Evolutionary conservation across 768 basidiomycete species (phyloP), one percentile per base, ranked within the genome.

Genomic region (Lentinus tigrinus): DNA sequence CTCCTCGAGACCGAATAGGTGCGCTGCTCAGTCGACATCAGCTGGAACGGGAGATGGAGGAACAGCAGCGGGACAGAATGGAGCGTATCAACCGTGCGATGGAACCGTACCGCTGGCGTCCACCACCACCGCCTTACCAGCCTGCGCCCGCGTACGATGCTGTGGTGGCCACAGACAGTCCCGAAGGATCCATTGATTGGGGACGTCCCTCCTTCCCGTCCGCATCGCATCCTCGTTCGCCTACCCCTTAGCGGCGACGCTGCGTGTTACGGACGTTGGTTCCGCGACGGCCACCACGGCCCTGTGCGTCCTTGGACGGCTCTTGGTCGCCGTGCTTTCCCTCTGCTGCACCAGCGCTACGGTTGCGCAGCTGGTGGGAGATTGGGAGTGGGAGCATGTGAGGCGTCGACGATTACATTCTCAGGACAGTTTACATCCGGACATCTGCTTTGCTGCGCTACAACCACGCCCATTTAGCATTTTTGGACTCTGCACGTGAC

Each of bases 41-140:
- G 31, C 72, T 85, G 8, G 77, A 84, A 52, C 70, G 73, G 37
- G 84, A 85, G 69, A 74, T 85, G 66, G 78, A 75, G 50, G 78
- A 81, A 63, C 65, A 79, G 47, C 75, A 77, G 56, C 73, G 74
- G 23, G 75, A 74, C 39, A 76, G 76, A 21, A 19, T 64, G 23
- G 63, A 51, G 44, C 60, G 56, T 14, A 54, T 62, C 47, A 52
- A 57, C 8, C 56, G n/a, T 17, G 54, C 63, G 28, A 64, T 67
- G 19, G 49, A 50, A n/a, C 63, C 64, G 34, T 69, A 72, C 31
- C 62, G 52, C 21, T 58, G 71, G 40, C 73, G 64, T 10, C 79
- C 78, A 16, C 81, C 82, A 19, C 79, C 80, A 2, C 83, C 83
- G 42, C 80, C 81, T 1, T 84, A 84, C 65, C 66, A 78, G 47